These are phyloP conservation scores for Ceratonia siliqua DNA, from an alignment of 306 rosid genomes.

Conservation along the genomic window DNA sequence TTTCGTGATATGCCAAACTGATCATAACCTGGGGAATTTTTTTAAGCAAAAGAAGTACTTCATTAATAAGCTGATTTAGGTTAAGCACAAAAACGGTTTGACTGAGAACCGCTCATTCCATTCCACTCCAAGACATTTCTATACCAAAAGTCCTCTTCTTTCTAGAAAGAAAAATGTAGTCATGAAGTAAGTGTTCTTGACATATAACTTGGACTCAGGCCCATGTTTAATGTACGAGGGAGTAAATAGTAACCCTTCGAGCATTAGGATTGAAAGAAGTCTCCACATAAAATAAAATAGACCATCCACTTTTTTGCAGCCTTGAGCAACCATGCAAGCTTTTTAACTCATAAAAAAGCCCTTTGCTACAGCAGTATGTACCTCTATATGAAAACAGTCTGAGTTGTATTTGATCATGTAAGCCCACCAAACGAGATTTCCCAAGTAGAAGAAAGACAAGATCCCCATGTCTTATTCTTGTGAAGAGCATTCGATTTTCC, in stretches of 20 bases:
- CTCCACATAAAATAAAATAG: background rate
- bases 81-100: conserved; percentile 22
- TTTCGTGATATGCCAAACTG: conserved; percentile 88
- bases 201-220: background rate
- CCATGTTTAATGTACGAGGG: background rate
- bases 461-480: background rate
- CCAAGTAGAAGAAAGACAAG: background rate
- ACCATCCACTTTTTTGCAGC: conserved; percentile 4
- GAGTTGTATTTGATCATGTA: background rate
- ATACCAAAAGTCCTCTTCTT: background rate
- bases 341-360: background rate
- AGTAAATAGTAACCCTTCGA: background rate
- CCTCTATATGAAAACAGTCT: background rate
- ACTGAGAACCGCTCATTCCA: background rate
- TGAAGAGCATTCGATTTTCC: background rate
- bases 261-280: conserved; percentile 15
- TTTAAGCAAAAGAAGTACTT: conserved; percentile 12
- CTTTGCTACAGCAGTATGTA: background rate
- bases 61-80: conserved; percentile 30
- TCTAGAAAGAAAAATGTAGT: background rate
- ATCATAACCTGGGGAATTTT: conserved; percentile 67
- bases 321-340: background rate
- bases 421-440: conserved; percentile 4
- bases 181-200: conserved; percentile 1
- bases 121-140: background rate